Percentiles rank a stretch among this genome's conserved stretches.
These are phyloP conservation scores for Tardiomyces depauwii DNA, from an alignment of 1,139 yeast genomes.

Conservation along the genomic window DNA sequence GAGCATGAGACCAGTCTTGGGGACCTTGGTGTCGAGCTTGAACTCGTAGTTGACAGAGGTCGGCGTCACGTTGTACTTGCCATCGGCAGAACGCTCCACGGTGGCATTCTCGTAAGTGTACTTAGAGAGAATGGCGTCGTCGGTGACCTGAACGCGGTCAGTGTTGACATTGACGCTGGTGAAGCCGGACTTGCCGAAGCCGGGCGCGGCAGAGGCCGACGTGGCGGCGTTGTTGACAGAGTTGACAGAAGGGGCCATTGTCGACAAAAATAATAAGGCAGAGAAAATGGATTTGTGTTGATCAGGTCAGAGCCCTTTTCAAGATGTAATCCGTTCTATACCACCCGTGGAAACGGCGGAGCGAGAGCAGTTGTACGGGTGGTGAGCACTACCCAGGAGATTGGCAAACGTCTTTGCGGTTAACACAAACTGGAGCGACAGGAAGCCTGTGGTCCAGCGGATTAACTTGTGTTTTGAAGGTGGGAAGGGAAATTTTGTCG, in stretches of 20 bases:
- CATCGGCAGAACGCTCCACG: conserved; percentile 42
- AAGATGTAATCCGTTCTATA: conserved; percentile 1
- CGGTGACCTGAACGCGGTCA: conserved; percentile 48
- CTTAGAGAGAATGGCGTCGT: conserved; percentile 50
- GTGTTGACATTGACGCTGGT: conserved; percentile 46
- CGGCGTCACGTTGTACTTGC: conserved; percentile 59
- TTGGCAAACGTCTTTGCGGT: too few relatives aligned
- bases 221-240: conserved; percentile 2
- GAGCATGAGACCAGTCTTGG: conserved; percentile 79
- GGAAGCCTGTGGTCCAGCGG: too few relatives aligned
- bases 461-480: not conserved
- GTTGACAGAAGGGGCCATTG: not conserved
- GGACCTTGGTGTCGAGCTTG: conserved; percentile 71
- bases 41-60: conserved; percentile 67
- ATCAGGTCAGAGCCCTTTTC: too few relatives aligned
- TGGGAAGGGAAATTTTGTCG: not conserved
- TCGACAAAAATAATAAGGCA: too few relatives aligned
- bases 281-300: too few relatives aligned
- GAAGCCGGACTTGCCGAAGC: conserved; percentile 23
- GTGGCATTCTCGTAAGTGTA: conserved; percentile 61
- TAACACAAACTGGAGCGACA: too few relatives aligned
- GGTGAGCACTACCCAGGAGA: conserved; percentile 22
- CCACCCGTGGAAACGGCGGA: conserved; percentile 19
- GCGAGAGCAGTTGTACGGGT: conserved; percentile 21
- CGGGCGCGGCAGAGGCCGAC: conserved; percentile 4